Base-by-base conservation (phyloP, 768 basidiomycete species). In the Clavaria fumosa region DNA sequence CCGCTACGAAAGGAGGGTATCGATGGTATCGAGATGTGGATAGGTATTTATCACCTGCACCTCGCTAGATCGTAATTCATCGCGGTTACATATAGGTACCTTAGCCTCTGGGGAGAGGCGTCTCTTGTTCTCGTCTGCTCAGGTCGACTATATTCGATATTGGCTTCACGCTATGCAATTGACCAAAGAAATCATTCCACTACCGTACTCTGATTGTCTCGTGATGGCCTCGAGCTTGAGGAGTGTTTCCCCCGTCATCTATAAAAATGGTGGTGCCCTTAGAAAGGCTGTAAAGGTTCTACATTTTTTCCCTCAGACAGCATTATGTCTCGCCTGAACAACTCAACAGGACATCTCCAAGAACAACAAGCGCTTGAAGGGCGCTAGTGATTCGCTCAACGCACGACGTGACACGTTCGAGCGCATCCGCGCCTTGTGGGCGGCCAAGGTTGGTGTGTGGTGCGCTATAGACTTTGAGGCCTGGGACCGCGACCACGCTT, bases 71-170 rank as follows among this genome's bases (percentile, higher is more conserved):
- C n/a, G n/a, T n/a, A n/a, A n/a, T n/a, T n/a, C n/a, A n/a, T n/a
- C n/a, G n/a, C n/a, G n/a, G n/a, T n/a, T n/a, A 12, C 14, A 24
- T 11, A 1, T 34, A 79, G 79, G 75, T 6, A 83, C 75, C 0
- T 66, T 84, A 38, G 59, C 63, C 19, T 76, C 67, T 34, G 82
- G 80, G 43, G 78, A 86, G 55, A 66, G 73, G 4, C 72, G 85
- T n/a, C 65, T 89, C 19, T 59, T 88, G 35, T 84, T 83, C 51
- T 80, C 86, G 18, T 82, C 78, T 11, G 74, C 73, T 4, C 85
- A 90, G 57, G 69, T 88, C 45, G 84, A 90, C 53, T 90, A 86
- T 54, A 54, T 81, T 14, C 66, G 82, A 36, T 86, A 88, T 54
- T 90, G 79, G 78, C 65, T 89, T 36, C 71, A 82, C 50, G 72